These are phyloP conservation scores for Cronartium quercuum DNA, from an alignment of 1,284 basidiomycete species.

Conservation along the genomic window DNA sequence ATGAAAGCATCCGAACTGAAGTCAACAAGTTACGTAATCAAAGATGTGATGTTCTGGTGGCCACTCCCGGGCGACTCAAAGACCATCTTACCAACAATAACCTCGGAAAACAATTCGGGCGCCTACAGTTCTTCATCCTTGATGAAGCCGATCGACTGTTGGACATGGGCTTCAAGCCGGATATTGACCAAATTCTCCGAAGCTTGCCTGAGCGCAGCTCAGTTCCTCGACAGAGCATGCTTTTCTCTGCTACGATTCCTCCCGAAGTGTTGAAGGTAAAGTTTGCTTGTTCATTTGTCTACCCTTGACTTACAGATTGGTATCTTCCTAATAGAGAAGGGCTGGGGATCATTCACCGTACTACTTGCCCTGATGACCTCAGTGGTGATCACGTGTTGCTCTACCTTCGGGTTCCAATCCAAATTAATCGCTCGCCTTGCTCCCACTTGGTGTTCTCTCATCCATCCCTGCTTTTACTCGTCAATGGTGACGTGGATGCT, in stretches of 20 bases:
- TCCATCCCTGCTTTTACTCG: background rate
- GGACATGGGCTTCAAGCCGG: constrained; percentile 46
- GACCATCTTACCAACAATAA: constrained; percentile 52
- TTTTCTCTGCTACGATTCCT: constrained; percentile 55
- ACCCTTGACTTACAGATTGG: background rate
- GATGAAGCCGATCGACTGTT: constrained; percentile 52
- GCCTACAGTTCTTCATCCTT: constrained; percentile 50
- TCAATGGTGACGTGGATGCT: background rate
- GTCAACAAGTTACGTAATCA: constrained; percentile 47
- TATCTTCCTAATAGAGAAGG: too few relatives aligned
- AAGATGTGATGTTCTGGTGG: constrained; percentile 52
- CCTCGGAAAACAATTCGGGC: constrained; percentile 47
- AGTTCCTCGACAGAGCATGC: constrained; percentile 50
- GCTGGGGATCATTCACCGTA: too few relatives aligned
- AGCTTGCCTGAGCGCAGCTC: constrained; percentile 47
- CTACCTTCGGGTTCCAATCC: background rate
- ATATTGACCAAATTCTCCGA: constrained; percentile 47
- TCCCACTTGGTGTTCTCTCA: too few relatives aligned
- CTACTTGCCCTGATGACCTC: background rate
- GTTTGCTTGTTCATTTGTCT: background rate
- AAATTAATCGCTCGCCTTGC: too few relatives aligned
- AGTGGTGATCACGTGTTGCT: background rate
- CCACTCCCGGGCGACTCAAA: constrained; percentile 54
- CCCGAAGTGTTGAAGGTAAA: constrained; percentile 49
- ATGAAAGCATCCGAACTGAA: constrained; percentile 46